These are phyloP conservation scores for Sphaerosporella brunnea DNA, from an alignment of 495 filamentous ascomycete species.

Conservation along the genomic window DNA sequence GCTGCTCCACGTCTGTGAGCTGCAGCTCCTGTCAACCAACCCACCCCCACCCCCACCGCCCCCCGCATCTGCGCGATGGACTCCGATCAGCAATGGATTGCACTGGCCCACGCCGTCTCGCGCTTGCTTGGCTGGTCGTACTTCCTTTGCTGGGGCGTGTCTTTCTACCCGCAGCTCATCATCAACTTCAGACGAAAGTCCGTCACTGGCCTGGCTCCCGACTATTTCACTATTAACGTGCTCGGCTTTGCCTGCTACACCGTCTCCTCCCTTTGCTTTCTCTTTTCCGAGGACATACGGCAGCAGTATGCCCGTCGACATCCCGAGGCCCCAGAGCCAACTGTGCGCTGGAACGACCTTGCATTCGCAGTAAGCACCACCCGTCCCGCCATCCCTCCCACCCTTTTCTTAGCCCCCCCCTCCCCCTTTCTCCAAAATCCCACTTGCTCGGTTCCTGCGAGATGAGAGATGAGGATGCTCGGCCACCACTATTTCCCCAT, in stretches of 20 bases:
- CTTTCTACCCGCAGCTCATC: constrained; percentile 81
- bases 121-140: constrained; percentile 41
- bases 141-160: constrained; percentile 61
- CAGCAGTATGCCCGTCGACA: constrained; percentile 73
- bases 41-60: too few relatives aligned
- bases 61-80: too few relatives aligned
- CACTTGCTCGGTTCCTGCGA: too few relatives aligned
- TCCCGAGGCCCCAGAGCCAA: constrained; percentile 49
- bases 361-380: constrained; percentile 50
- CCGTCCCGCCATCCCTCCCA: too few relatives aligned
- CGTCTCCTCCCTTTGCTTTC: constrained; percentile 51
- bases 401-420: too few relatives aligned
- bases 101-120: constrained; percentile 28
- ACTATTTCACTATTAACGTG: constrained; percentile 67
- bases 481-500: too few relatives aligned
- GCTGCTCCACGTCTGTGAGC: too few relatives aligned
- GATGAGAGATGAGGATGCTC: too few relatives aligned
- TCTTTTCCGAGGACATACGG: constrained; percentile 60
- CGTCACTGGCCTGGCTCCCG: constrained; percentile 66
- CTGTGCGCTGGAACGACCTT: constrained; percentile 78
- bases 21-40: too few relatives aligned
- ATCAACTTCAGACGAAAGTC: constrained; percentile 56
- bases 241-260: constrained; percentile 58
- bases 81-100: not conserved
- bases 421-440: not conserved